Evolutionary conservation across 768 basidiomycete species (phyloP), one percentile per base, ranked within the genome.

Genomic region (Suillus discolor): DNA sequence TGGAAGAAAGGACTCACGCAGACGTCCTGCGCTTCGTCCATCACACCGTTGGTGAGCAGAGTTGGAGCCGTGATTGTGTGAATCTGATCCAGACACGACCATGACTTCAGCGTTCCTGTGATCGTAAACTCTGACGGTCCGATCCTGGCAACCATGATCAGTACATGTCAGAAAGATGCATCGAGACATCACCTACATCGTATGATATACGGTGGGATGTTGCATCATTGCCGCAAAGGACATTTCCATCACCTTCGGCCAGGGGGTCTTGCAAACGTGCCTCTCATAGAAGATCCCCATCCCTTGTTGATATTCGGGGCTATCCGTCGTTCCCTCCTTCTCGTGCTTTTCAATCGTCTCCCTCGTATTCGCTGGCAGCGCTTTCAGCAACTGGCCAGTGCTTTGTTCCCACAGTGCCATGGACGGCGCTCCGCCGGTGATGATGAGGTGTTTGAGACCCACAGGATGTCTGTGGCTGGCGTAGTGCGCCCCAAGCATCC

Each of bases 51-150:
- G 59, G 74, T 74, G 16, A 79, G 65, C 25, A 84, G 68, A 4
- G 77, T 77, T 1, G 79, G 79, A 11, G 73, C 70, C 23, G 65
- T 63, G 36, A 83, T 79, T 23, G 72, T 76, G 65, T 75, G 70
- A 13, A 83, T 67, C 6, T 78, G 73, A 38, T 79, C 77, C 8
- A 82, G 68, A 57, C 84, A 77, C 4, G 74, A 69, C 84, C 84
- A 86, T 11, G 73, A 64, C 67, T 79, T 79, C 55, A 84, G 65
- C 4, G 77, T 70, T 0, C 78, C 78, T 9, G 78, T 79, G 13
- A 78, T 74, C 59, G 70, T 68, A 68, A 78, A 78, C 67, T 79
- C 78, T 44, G 73, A 73, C 8, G 71, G 1, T 63, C 64, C 8
- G 61, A 66, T 31, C n/a, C 53, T 64, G 28, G 36, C 45, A 63